Evolutionary conservation across 352 stramenopile genomes (phyloP), one percentile per base, ranked within the genome.

Genomic region (Pythium brassicae): DNA sequence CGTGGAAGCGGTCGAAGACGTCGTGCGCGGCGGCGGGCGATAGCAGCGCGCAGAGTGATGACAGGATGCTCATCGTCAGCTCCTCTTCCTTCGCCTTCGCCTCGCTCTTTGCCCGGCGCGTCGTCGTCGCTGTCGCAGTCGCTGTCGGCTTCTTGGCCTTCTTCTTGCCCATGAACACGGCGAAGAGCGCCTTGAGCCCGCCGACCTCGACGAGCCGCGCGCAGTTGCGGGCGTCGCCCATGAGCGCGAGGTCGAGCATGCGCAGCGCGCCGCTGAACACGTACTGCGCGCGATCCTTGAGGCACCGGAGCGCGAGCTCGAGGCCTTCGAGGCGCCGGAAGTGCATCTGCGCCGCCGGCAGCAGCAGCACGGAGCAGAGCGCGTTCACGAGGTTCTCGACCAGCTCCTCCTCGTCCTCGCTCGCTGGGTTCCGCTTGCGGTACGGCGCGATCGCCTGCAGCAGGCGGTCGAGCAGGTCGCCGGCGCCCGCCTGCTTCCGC

Each of bases 321-420:
- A 98, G 72, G 4, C 94, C 94, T 77, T 98, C 87, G 11, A 89
- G 50, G 2, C 61, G 68, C 0, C 80, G 78, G 57, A 87, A 88
- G 11, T 78, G 75, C 35, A 61, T 61, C 57, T 90, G 77, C 17
- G 73, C 76, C 23, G 68, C 57, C 0, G 64, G 55, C 3, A 80
- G 53, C 51, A 72, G 66, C 61, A 98, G 61, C 25, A 84, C 77
- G 19, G 90, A 92, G 59, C 80, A 92, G 9, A 98, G 67, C 35
- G 75, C 57, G 61, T 96, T 84, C 62, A 97, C 92, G 17, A 97
- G 62, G 63, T 98, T 98, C 54, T 98, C 88, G 1, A 98, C 72
- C 19, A 94, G 85, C 66, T 98, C 95, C 53, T 97, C 84, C 68
- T 98, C 89, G 52, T 96, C 83, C 0, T 85, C 72, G 50, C 43